These are phyloP conservation scores for Chytriomyces hyalinus DNA, from an alignment of 192 early-diverging fungal species.

Conservation along the genomic window DNA sequence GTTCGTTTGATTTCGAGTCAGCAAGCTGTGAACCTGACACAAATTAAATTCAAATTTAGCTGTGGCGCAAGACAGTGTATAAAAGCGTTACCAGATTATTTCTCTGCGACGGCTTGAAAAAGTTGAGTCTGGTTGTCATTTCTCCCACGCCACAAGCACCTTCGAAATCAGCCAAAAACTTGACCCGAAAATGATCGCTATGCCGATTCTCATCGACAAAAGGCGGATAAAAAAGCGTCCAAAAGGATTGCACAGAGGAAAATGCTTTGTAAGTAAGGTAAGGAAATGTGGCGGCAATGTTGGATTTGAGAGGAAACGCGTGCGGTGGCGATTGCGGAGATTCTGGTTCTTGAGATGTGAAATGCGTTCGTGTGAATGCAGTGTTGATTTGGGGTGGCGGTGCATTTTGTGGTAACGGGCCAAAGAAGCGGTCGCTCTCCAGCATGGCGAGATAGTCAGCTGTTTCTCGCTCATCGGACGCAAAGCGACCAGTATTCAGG, in stretches of 20 bases:
- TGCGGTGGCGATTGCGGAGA: background rate
- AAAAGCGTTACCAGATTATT: conserved; percentile 12
- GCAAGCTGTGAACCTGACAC: conserved; percentile 2
- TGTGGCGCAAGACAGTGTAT: background rate
- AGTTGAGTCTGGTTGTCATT: background rate
- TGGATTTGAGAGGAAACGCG: background rate
- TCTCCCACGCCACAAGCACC: background rate
- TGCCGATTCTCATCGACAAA: conserved; percentile 1
- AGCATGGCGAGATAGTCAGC: background rate
- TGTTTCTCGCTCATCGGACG: background rate
- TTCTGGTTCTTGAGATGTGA: no score
- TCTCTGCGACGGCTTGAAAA: conserved; percentile 23
- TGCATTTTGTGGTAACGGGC: background rate
- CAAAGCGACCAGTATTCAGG: conserved; percentile 3
- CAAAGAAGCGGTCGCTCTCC: background rate
- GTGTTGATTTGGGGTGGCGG: background rate
- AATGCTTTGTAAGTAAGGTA: background rate
- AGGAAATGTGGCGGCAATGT: background rate
- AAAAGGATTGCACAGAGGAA: background rate
- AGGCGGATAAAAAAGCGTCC: conserved; percentile 2
- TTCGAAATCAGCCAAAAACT: background rate
- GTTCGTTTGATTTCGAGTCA: background rate
- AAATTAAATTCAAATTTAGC: background rate
- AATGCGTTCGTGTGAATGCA: background rate
- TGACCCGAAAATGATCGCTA: conserved; percentile 13